These are phyloP conservation scores for Pisolithus marmoratus DNA, from an alignment of 768 basidiomycete genomes.

Conservation along the genomic window DNA sequence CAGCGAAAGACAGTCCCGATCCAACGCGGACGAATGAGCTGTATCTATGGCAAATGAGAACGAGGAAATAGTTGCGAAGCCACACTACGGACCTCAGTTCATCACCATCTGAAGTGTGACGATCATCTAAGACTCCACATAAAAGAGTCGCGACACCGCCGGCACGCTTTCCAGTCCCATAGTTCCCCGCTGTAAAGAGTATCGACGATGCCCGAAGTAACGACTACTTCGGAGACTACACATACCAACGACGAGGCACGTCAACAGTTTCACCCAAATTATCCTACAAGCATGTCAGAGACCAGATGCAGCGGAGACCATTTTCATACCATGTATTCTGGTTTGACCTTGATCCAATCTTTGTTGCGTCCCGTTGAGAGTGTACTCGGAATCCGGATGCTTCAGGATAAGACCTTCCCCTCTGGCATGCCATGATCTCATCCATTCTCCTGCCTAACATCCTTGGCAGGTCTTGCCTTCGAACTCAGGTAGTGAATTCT, in stretches of 20 bases:
- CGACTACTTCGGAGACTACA: neutral
- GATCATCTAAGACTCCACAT: slow-evolving; percentile 82
- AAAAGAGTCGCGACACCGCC: slow-evolving; percentile 88
- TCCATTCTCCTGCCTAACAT: slow-evolving; percentile 80
- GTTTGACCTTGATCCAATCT: slow-evolving; percentile 95
- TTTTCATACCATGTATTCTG: slow-evolving; percentile 71
- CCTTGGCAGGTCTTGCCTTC: slow-evolving; percentile 74
- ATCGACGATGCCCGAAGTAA: neutral
- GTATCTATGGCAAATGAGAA: slow-evolving; percentile 46
- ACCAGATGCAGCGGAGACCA: neutral
- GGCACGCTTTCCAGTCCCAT: slow-evolving; percentile 78
- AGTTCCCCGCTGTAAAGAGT: slow-evolving; percentile 64
- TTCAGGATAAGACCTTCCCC: slow-evolving; percentile 96
- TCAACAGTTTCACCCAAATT: slow-evolving; percentile 92
- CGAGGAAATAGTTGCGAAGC: neutral
- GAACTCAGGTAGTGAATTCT: slow-evolving; percentile 68
- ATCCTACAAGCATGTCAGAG: slow-evolving; percentile 42
- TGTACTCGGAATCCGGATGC: slow-evolving; percentile 73
- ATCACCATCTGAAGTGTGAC: slow-evolving; percentile 47
- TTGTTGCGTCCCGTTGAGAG: slow-evolving; percentile 81
- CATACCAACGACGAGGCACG: slow-evolving; percentile 82
- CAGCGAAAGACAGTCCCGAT: slow-evolving; percentile 77
- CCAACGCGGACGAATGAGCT: slow-evolving; percentile 87
- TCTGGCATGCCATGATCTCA: slow-evolving; percentile 70
- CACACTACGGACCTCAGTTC: slow-evolving; percentile 50